These are phyloP conservation scores for Phytophthora hibernalis DNA, from an alignment of 352 stramenopile species.

Conservation along the genomic window DNA sequence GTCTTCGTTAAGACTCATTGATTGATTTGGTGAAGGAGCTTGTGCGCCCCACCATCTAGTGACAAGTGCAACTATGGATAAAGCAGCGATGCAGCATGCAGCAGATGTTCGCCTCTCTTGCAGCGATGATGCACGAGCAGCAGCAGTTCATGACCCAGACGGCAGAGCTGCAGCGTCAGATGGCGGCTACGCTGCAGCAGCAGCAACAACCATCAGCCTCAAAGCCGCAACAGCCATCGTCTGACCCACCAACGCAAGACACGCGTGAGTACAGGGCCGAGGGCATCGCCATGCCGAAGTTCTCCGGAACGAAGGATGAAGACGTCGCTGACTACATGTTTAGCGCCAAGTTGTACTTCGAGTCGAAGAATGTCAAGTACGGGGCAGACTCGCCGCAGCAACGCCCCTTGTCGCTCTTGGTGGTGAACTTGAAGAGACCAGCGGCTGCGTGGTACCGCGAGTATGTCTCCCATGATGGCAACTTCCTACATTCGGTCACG, in stretches of 20 bases:
- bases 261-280: constrained; percentile 8
- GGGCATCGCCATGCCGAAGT: constrained; percentile 22
- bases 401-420: constrained; percentile 4
- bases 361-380: constrained; percentile 25
- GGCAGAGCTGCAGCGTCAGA: constrained; percentile 10
- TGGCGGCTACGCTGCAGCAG: constrained; percentile 12
- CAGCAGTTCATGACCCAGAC: constrained; percentile 17
- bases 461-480: constrained; percentile 8
- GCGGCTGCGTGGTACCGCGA: constrained; percentile 12
- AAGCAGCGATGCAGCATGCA: constrained; percentile 6
- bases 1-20: constrained; percentile 1
- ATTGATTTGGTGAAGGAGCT: constrained; percentile 10
- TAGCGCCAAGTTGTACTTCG: constrained; percentile 17
- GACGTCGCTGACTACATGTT: constrained; percentile 24
- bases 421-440: constrained; percentile 12
- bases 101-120: constrained; percentile 11
- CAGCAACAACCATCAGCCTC: neutral
- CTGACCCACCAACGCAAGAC: neutral
- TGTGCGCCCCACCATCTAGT: constrained; percentile 5
- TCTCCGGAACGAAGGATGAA: constrained; percentile 9
- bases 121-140: constrained; percentile 19
- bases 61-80: constrained; percentile 9
- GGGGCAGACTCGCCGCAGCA: constrained; percentile 1
- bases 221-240: neutral
- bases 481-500: neutral